Conservation (phyloP, 352 stramenopile species). For the Globisporangium spiculum region DNA sequence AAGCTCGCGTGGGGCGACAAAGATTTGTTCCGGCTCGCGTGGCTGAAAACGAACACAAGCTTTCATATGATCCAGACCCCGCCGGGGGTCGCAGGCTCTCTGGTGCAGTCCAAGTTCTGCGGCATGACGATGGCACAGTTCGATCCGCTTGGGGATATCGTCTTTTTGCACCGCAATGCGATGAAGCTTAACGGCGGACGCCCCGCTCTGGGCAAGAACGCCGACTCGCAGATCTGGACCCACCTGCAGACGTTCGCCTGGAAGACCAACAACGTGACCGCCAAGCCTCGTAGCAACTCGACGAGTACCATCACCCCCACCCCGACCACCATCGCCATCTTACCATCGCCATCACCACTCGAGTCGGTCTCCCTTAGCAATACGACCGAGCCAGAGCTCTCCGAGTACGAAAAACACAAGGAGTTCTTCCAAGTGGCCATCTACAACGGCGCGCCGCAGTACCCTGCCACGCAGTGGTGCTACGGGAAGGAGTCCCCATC, state of each 20-base stretch:
- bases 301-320: neutral
- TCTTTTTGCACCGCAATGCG: slow-evolving; percentile 60
- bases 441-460: slow-evolving; percentile 21
- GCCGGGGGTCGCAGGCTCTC: slow-evolving; percentile 32
- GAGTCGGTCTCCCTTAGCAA: neutral
- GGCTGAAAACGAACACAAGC: slow-evolving; percentile 39
- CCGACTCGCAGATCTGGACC: slow-evolving; percentile 16
- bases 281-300: neutral
- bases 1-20: slow-evolving; percentile 53
- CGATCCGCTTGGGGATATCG: slow-evolving; percentile 24
- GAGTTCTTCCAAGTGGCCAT: slow-evolving; percentile 17
- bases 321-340: neutral
- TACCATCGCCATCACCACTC: neutral
- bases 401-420: slow-evolving; percentile 13
- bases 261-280: slow-evolving; percentile 9
- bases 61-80: slow-evolving; percentile 56
- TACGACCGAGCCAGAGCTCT: neutral
- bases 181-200: slow-evolving; percentile 31
- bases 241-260: slow-evolving; percentile 21
- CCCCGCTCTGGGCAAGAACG: slow-evolving; percentile 2
- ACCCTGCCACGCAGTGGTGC: slow-evolving; percentile 16
- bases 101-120: slow-evolving; percentile 41
- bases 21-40: slow-evolving; percentile 55
- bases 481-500: slow-evolving; percentile 12
- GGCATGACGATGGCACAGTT: slow-evolving; percentile 52